Percentiles rank a stretch among this genome's conserved stretches.
Conservation (phyloP, 2,329 filamentous ascomycete species). For the Elsinoe batatas region DNA sequence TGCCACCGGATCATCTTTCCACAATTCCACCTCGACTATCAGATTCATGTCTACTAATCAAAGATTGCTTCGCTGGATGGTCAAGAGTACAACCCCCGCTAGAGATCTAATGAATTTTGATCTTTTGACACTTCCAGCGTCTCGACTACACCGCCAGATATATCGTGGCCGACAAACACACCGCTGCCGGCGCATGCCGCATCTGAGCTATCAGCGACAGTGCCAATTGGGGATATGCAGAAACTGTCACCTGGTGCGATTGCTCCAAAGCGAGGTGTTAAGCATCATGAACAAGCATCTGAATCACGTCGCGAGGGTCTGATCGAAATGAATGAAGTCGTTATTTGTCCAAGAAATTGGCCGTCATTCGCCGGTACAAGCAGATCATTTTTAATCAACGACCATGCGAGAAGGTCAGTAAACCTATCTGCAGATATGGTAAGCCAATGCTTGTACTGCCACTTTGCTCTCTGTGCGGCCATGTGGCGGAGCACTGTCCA, state of each 20-base stretch:
- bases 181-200: background rate
- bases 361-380: background rate
- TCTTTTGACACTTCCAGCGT: too few relatives aligned
- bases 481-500: background rate
- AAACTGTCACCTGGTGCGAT: too few relatives aligned
- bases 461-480: background rate
- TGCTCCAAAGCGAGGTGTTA: background rate
- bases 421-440: background rate
- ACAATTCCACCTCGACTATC: too few relatives aligned
- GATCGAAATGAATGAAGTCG: background rate
- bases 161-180: too few relatives aligned
- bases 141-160: too few relatives aligned
- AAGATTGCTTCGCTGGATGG: too few relatives aligned
- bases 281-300: background rate
- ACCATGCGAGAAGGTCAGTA: background rate
- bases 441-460: background rate
- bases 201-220: background rate
- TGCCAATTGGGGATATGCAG: too few relatives aligned
- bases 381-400: background rate
- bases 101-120: too few relatives aligned
- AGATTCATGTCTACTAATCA: too few relatives aligned
- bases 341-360: background rate
- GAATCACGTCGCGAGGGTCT: background rate
- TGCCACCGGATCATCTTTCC: too few relatives aligned
- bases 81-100: too few relatives aligned